Evolutionary conservation across 495 filamentous ascomycete species (phyloP).

Genomic region (Friedmanniomyces endolithicus): DNA sequence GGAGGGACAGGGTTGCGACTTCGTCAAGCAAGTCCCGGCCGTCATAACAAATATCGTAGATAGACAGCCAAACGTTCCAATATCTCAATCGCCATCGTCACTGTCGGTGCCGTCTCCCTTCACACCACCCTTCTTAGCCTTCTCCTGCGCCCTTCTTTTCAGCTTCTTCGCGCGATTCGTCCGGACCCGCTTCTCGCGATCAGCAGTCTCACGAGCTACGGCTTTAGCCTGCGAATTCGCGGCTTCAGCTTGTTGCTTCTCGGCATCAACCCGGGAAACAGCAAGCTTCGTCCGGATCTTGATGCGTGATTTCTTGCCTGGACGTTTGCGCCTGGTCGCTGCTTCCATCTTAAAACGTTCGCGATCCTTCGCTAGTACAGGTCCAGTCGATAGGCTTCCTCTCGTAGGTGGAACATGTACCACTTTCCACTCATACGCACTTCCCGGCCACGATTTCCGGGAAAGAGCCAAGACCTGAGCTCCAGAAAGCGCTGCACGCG

Average conservation of each 20-base stretch:
- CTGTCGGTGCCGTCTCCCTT: neutral
- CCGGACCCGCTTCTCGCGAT: conserved; percentile 5
- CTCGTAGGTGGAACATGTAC: neutral
- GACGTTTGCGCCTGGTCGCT: neutral
- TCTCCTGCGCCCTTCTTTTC: conserved; percentile 1
- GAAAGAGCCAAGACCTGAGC: conserved; percentile 1
- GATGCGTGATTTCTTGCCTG: conserved; percentile 9
- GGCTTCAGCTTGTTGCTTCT: neutral
- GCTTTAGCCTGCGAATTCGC: neutral
- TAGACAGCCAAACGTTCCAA: neutral
- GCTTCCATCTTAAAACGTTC: neutral
- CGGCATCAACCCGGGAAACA: neutral
- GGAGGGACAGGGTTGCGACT: no score
- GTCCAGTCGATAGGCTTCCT: no score
- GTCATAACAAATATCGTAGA: neutral
- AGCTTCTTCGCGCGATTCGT: conserved; percentile 9
- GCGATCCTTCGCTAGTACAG: no score
- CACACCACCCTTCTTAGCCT: conserved; percentile 3
- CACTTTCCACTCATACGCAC: conserved; percentile 10
- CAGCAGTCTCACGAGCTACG: neutral
- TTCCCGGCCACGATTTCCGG: conserved; percentile 2
- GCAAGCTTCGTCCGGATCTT: conserved; percentile 7
- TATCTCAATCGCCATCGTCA: neutral
- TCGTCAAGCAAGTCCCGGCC: neutral
- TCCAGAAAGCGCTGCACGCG: neutral